phyloP scores from a whole-genome alignment of 2,329 filamentous ascomycete genomes.

The Aphanocladium album region DNA sequence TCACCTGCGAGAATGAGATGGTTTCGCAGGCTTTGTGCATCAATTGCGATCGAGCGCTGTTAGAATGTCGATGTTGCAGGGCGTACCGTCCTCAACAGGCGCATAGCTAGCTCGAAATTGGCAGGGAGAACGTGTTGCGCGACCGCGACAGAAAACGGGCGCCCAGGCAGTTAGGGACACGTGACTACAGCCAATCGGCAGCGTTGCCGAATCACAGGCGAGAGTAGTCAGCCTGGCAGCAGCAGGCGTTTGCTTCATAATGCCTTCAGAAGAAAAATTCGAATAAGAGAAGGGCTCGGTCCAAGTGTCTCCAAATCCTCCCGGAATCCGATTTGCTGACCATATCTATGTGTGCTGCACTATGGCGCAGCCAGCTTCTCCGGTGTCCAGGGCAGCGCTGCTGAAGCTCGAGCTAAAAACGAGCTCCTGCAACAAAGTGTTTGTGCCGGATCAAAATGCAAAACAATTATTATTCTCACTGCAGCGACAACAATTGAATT shows the following conservation, averaged over 20 bases:
- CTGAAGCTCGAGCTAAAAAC: conserved; percentile 1
- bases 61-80: conserved; percentile 2
- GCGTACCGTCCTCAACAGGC: neutral
- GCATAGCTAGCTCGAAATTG: conserved; percentile 11
- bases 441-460: neutral
- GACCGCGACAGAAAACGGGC: conserved; percentile 12
- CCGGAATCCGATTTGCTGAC: too few relatives aligned
- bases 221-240: neutral
- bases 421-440: neutral
- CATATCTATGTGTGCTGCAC: neutral
- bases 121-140: conserved; percentile 14
- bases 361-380: conserved; percentile 3
- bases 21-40: neutral
- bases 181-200: conserved; percentile 13
- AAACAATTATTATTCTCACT: neutral
- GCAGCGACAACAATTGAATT: neutral
- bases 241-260: neutral
- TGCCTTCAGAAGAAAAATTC: neutral
- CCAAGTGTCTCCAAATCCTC: too few relatives aligned
- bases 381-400: neutral
- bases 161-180: neutral
- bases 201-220: neutral
- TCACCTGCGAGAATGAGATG: neutral
- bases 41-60: conserved; percentile 1
- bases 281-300: too few relatives aligned